A percentile compares a stretch with the other conserved stretches of the same genome.
These are phyloP conservation scores for Globisporangium carolinianum DNA, from an alignment of 352 stramenopile genomes.

Conservation along the genomic window DNA sequence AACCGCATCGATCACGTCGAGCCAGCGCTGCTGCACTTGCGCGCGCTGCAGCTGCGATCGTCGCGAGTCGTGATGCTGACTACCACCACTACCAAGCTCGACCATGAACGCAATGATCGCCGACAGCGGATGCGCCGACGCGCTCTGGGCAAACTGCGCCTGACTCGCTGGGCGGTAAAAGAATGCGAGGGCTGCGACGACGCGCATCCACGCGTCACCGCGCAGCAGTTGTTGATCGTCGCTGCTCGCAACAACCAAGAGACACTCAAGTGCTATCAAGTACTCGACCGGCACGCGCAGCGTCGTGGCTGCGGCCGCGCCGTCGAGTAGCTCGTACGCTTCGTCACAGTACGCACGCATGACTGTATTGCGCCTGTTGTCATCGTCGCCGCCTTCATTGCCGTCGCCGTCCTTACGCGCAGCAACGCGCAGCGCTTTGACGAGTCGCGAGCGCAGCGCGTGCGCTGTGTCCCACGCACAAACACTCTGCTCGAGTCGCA, in stretches of 20 bases:
- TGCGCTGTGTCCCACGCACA: constrained; percentile 35
- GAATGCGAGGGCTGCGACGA: constrained; percentile 47
- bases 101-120: constrained; percentile 42
- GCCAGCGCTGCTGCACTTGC: constrained; percentile 26
- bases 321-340: constrained; percentile 28
- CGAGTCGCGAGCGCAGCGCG: constrained; percentile 28
- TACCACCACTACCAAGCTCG: constrained; percentile 4
- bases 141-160: constrained; percentile 39
- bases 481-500: constrained; percentile 29
- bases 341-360: constrained; percentile 24
- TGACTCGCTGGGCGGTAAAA: constrained; percentile 65
- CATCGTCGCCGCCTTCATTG: no score
- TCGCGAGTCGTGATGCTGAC: constrained; percentile 10
- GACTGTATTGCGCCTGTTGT: constrained; percentile 5
- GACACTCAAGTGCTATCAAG: constrained; percentile 41
- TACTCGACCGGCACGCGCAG: constrained; percentile 50
- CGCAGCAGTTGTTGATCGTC: constrained; percentile 21
- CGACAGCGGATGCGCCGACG: constrained; percentile 48
- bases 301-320: constrained; percentile 15
- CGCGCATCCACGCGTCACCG: constrained; percentile 23
- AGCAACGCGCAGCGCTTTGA: constrained; percentile 25
- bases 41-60: constrained; percentile 19
- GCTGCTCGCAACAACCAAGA: constrained; percentile 26
- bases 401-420: constrained; percentile 13
- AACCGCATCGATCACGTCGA: constrained; percentile 28